Conservation (phyloP, 2,329 filamentous ascomycete species). For the Cytospora chrysosperma region DNA sequence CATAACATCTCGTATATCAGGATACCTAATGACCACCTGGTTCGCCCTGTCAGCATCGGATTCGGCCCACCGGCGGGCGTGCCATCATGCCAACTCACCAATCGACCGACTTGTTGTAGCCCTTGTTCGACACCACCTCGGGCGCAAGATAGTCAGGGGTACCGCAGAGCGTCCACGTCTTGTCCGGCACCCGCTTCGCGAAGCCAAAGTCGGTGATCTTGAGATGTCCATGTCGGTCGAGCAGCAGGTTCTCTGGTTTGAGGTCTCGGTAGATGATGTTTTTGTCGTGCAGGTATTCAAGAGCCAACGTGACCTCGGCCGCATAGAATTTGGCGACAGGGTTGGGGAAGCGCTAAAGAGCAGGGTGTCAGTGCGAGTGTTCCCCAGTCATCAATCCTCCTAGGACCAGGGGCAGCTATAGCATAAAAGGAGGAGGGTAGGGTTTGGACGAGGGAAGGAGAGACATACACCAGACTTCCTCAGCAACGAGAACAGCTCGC, state of each 20-base stretch:
- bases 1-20: constrained; percentile 99
- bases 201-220: constrained; percentile 99
- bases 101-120: constrained; percentile 99
- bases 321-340: constrained; percentile 99
- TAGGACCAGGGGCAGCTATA: background rate
- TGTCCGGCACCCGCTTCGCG: constrained; percentile 96
- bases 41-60: constrained; percentile 20
- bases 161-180: constrained; percentile 97
- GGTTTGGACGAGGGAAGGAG: background rate
- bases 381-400: background rate
- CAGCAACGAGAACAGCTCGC: constrained; percentile 92
- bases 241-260: constrained; percentile 89
- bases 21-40: constrained; percentile 96
- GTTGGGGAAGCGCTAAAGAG: constrained; percentile 87
- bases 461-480: constrained; percentile 81
- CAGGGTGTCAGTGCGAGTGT: constrained; percentile 26
- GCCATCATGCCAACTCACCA: constrained; percentile 67
- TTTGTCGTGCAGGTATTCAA: constrained; percentile 92
- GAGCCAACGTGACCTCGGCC: constrained; percentile 89
- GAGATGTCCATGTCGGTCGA: constrained; percentile 89
- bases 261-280: constrained; percentile 98
- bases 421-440: background rate
- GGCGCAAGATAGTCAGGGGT: constrained; percentile 97
- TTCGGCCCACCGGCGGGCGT: background rate
- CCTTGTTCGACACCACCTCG: constrained; percentile 98